Conservation (phyloP, 225 moss, liverwort and hornwort species). For the Pseudisothecium myosuroides region DNA sequence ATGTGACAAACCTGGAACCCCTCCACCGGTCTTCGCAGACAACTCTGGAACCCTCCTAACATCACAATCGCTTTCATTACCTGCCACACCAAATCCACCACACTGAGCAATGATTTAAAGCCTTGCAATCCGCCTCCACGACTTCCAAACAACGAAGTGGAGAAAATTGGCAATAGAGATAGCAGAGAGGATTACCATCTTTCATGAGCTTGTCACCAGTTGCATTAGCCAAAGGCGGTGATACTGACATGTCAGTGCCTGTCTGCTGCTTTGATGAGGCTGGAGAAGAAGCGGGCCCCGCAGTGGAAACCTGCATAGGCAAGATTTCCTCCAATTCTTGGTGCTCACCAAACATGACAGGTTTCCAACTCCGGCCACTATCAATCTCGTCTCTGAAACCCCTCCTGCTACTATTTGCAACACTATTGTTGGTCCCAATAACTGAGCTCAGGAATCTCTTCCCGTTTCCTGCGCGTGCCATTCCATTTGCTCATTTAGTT, state of each 20-base stretch:
- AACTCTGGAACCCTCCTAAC: constrained; percentile 94
- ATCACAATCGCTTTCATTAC: constrained; percentile 92
- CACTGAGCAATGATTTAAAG: background rate
- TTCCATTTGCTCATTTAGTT: constrained; percentile 35
- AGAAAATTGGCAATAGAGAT: background rate
- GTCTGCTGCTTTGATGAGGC: constrained; percentile 72
- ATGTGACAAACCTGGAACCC: constrained; percentile 49
- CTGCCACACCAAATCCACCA: constrained; percentile 19
- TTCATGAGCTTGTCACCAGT: constrained; percentile 57
- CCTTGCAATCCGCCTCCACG: background rate
- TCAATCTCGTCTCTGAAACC: constrained; percentile 54
- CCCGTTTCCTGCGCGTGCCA: constrained; percentile 28
- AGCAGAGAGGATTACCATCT: constrained; percentile 44
- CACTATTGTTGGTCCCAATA: constrained; percentile 24
- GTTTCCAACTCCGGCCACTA: constrained; percentile 70
- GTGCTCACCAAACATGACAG: constrained; percentile 72
- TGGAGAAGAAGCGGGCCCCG: constrained; percentile 26
- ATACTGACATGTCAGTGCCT: constrained; percentile 62
- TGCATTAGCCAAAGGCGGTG: constrained; percentile 47
- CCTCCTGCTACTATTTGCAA: constrained; percentile 30
- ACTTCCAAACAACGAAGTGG: background rate
- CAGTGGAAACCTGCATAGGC: constrained; percentile 50
- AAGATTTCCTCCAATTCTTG: constrained; percentile 53
- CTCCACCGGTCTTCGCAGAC: constrained; percentile 49
- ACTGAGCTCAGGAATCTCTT: constrained; percentile 14